Evolutionary conservation across 176 grass and related monocot species (phyloP).

Genomic region (Rhynchospora tenuis): DNA sequence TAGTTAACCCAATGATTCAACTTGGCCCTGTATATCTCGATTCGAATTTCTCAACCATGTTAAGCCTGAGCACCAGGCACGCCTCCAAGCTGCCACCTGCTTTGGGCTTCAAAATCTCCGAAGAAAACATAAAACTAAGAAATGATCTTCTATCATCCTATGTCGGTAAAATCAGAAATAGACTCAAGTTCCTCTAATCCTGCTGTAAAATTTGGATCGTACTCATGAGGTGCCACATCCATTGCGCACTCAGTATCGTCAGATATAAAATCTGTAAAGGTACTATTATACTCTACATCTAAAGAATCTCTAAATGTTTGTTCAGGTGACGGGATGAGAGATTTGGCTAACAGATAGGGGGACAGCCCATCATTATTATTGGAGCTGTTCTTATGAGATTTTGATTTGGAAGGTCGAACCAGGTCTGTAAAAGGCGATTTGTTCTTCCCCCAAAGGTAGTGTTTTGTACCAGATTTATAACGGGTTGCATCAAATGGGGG

Average conservation of each 20-base stretch:
- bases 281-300: conserved; percentile 32
- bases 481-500: conserved; percentile 31
- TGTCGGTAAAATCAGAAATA: conserved; percentile 67
- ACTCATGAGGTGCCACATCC: conserved; percentile 26
- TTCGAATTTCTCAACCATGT: background rate
- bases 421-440: conserved; percentile 53
- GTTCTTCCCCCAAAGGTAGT: conserved; percentile 51
- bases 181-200: conserved; percentile 64
- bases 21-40: conserved; percentile 3
- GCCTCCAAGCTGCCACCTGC: background rate
- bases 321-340: conserved; percentile 28
- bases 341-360: conserved; percentile 16
- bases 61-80: background rate
- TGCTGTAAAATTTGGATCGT: conserved; percentile 45
- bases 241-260: conserved; percentile 38
- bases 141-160: conserved; percentile 46
- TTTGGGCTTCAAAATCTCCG: background rate
- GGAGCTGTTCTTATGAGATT: conserved; percentile 43
- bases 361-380: conserved; percentile 39
- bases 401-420: conserved; percentile 56
- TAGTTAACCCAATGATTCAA: background rate
- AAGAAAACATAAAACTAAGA: conserved; percentile 19
- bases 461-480: conserved; percentile 49
- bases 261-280: conserved; percentile 43
- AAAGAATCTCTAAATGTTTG: conserved; percentile 15